Conservation (phyloP, 1,139 yeast genomes). For the Geotrichum macrosporum region DNA sequence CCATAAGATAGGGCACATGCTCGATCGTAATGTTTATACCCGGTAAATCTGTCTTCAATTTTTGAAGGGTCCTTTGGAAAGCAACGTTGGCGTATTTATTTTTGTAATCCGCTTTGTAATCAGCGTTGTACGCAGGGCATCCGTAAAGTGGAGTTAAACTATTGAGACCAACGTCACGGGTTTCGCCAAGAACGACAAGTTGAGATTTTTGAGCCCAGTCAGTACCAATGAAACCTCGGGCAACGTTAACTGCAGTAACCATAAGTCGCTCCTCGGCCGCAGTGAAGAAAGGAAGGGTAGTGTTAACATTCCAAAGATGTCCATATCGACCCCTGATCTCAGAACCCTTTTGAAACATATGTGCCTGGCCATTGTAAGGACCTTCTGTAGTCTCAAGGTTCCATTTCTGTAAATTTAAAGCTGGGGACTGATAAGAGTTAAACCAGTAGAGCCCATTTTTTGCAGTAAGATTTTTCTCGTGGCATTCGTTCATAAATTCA, state of each 20-base stretch:
- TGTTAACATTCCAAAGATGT: constrained; percentile 38
- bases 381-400: constrained; percentile 28
- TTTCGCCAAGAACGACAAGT: constrained; percentile 40
- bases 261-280: constrained; percentile 42
- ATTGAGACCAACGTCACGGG: constrained; percentile 41
- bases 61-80: constrained; percentile 37
- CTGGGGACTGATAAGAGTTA: constrained; percentile 39
- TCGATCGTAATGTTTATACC: constrained; percentile 43
- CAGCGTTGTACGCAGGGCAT: constrained; percentile 24
- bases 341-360: constrained; percentile 35
- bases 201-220: constrained; percentile 34
- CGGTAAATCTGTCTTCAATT: constrained; percentile 42
- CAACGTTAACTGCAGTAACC: constrained; percentile 41
- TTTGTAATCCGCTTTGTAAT: constrained; percentile 3
- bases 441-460: constrained; percentile 39
- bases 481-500: constrained; percentile 9
- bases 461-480: constrained; percentile 26
- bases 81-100: constrained; percentile 27
- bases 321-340: constrained; percentile 38
- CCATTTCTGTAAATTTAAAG: constrained; percentile 20
- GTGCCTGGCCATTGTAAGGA: constrained; percentile 38
- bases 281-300: constrained; percentile 39
- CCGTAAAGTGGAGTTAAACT: constrained; percentile 37
- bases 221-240: constrained; percentile 42
- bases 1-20: constrained; percentile 47